Conservation (phyloP, 805 yeast genomes). For the Pichia insulana region DNA sequence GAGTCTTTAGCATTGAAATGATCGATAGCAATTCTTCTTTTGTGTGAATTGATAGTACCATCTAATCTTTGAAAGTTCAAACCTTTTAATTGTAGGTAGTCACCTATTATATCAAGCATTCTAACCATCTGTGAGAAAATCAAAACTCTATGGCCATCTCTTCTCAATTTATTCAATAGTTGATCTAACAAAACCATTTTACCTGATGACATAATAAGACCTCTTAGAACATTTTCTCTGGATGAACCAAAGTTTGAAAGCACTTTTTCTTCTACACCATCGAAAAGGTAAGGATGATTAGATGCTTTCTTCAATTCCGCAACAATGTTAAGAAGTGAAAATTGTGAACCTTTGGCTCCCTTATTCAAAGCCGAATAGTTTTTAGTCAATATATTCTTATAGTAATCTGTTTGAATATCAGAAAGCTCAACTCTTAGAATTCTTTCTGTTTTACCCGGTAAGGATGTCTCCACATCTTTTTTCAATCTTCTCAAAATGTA, state of each 20-base stretch:
- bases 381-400: slow-evolving; percentile 85
- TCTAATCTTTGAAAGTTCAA: slow-evolving; percentile 85
- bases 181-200: slow-evolving; percentile 96
- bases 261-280: slow-evolving; percentile 82
- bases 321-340: slow-evolving; percentile 86
- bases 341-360: slow-evolving; percentile 71
- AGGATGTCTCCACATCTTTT: slow-evolving; percentile 93
- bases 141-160: slow-evolving; percentile 93
- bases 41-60: slow-evolving; percentile 93
- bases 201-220: slow-evolving; percentile 95
- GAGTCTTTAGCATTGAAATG: slow-evolving; percentile 94
- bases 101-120: slow-evolving; percentile 91
- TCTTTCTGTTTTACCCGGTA: slow-evolving; percentile 93
- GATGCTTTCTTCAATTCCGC: slow-evolving; percentile 94
- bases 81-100: slow-evolving; percentile 81
- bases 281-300: slow-evolving; percentile 93
- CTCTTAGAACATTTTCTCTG: slow-evolving; percentile 76
- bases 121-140: slow-evolving; percentile 97
- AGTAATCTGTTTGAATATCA: slow-evolving; percentile 90
- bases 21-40: slow-evolving; percentile 89
- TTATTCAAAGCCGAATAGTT: slow-evolving; percentile 87
- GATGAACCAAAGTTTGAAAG: slow-evolving; percentile 54
- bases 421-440: slow-evolving; percentile 91
- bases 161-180: slow-evolving; percentile 68
- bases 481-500: slow-evolving; percentile 87